Conservation (phyloP, 805 yeast genomes). For the Scheffersomyces ergatensis region DNA sequence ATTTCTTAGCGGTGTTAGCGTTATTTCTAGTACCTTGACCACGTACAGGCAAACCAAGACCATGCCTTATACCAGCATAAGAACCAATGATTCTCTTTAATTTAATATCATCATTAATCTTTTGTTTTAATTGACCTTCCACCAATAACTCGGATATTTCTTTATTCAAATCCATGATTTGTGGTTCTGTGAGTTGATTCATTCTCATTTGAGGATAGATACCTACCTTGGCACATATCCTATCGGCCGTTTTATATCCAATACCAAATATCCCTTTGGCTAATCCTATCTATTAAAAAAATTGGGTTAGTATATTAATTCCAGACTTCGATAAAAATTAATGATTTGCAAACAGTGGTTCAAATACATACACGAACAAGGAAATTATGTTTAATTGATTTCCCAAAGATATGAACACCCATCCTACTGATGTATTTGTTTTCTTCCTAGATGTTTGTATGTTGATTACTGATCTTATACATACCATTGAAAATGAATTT, state of each 20-base stretch:
- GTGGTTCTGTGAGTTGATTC: constrained; percentile 88
- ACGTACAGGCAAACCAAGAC: constrained; percentile 59
- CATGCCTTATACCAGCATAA: constrained; percentile 87
- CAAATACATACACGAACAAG: constrained; percentile 26
- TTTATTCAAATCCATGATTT: constrained; percentile 79
- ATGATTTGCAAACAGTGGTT: constrained; percentile 6
- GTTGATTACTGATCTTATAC: too few species aligned
- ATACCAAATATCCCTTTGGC: constrained; percentile 83
- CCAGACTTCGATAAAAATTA: neutral
- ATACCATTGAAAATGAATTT: too few species aligned
- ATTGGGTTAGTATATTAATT: constrained; percentile 12
- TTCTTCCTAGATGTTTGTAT: too few species aligned
- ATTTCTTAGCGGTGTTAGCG: constrained; percentile 83
- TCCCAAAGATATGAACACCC: constrained; percentile 47
- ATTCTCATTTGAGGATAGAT: constrained; percentile 91
- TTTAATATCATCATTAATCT: constrained; percentile 72
- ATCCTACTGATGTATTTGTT: too few species aligned
- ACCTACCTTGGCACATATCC: constrained; percentile 83
- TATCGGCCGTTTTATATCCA: constrained; percentile 70
- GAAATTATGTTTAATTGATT: constrained; percentile 41
- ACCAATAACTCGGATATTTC: constrained; percentile 81
- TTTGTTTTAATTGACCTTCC: constrained; percentile 75
- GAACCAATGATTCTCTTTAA: constrained; percentile 80
- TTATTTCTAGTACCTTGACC: constrained; percentile 94
- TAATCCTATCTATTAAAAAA: constrained; percentile 49